Evolutionary conservation across 495 filamentous ascomycete genomes (phyloP).

Genomic region (Amorphotheca resinae): DNA sequence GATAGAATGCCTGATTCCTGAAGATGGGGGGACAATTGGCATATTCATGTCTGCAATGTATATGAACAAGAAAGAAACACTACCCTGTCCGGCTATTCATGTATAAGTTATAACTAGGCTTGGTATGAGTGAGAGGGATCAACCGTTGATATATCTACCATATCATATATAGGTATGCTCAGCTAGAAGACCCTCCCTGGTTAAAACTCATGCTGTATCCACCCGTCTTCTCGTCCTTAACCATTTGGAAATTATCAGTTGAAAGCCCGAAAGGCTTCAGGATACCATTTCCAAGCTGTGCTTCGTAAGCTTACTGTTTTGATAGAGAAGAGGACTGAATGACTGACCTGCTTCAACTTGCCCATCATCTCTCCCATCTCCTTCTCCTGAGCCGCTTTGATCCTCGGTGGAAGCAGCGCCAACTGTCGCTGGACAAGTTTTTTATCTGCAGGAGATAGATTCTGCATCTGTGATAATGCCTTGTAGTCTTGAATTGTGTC

Average conservation of each 20-base stretch:
- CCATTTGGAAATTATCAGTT: conserved; percentile 88
- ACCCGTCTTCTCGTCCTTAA: conserved; percentile 77
- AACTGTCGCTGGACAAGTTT: conserved; percentile 55
- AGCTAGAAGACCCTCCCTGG: conserved; percentile 24
- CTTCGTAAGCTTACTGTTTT: conserved; percentile 5
- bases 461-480: conserved; percentile 37
- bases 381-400: conserved; percentile 64
- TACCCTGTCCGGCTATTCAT: too few relatives aligned
- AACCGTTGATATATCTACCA: too few relatives aligned
- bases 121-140: too few relatives aligned
- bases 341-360: conserved; percentile 73
- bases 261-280: conserved; percentile 87
- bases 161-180: too few relatives aligned
- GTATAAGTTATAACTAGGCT: too few relatives aligned
- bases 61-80: too few relatives aligned
- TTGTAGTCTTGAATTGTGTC: conserved; percentile 42
- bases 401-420: conserved; percentile 45
- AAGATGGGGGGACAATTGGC: too few relatives aligned
- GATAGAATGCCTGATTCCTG: too few relatives aligned
- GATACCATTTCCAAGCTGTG: conserved; percentile 73
- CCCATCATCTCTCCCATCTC: conserved; percentile 96
- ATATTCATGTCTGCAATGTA: too few relatives aligned
- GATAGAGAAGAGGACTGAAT: background rate
- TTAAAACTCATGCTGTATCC: conserved; percentile 88
- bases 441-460: conserved; percentile 49